These are phyloP conservation scores for Hypoxylon fragiforme DNA, from an alignment of 495 filamentous ascomycete species.

Conservation along the genomic window DNA sequence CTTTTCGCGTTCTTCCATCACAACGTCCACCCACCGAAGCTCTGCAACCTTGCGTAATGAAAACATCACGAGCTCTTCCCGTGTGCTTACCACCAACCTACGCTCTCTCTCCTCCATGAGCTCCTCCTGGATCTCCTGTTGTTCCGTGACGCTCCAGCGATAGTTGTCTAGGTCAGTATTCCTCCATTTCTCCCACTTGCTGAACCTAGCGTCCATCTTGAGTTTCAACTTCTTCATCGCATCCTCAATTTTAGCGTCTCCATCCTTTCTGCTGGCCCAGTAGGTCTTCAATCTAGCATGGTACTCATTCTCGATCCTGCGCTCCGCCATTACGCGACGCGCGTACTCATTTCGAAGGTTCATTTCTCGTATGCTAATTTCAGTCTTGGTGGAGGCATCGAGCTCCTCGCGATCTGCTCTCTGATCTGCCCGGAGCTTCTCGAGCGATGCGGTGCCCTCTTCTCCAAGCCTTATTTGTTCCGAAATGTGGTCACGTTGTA, in stretches of 20 bases:
- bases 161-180: conserved; percentile 32
- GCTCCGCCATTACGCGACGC: conserved; percentile 34
- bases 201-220: conserved; percentile 32
- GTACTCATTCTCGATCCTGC: conserved; percentile 42
- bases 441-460: conserved; percentile 1
- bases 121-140: conserved; percentile 36
- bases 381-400: conserved; percentile 3
- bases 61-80: conserved; percentile 7
- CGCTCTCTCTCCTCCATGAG: conserved; percentile 32
- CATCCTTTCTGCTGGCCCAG: conserved; percentile 32
- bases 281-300: conserved; percentile 26
- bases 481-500: conserved; percentile 22
- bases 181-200: conserved; percentile 35
- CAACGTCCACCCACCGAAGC: conserved; percentile 36
- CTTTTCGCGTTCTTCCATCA: conserved; percentile 35
- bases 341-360: conserved; percentile 32
- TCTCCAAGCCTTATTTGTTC: conserved; percentile 9
- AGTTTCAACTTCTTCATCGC: conserved; percentile 37
- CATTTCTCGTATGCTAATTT: conserved; percentile 26
- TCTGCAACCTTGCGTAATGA: conserved; percentile 33
- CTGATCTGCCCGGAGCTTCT: conserved; percentile 26
- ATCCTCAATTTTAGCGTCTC: conserved; percentile 23
- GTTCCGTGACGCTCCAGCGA: conserved; percentile 27
- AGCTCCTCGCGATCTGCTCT: conserved; percentile 30
- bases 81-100: conserved; percentile 15